Conservation (phyloP, 2,329 filamentous ascomycete species). For the Endocalyx cinctus region DNA sequence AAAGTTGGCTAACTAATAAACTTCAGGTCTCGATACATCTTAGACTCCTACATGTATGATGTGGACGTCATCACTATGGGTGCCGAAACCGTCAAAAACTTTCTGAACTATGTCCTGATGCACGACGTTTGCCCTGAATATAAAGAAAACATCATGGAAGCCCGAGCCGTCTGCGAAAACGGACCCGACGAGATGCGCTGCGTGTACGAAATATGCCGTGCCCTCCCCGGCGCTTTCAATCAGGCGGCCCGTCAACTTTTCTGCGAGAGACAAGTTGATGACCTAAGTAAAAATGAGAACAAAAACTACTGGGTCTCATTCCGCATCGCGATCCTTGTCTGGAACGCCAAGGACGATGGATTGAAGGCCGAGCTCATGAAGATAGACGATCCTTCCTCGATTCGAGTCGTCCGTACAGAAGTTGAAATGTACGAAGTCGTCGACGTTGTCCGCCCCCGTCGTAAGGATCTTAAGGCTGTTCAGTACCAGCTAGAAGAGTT, state of each 20-base stretch:
- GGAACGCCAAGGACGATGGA: conserved; percentile 21
- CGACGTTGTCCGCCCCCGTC: conserved; percentile 36
- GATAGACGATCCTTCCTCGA: conserved; percentile 20
- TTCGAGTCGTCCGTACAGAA: conserved; percentile 40
- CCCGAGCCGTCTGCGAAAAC: conserved; percentile 60
- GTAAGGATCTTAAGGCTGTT: conserved; percentile 11
- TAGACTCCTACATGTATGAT: conserved; percentile 52
- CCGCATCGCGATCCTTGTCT: conserved; percentile 35
- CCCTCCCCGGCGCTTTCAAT: conserved; percentile 77
- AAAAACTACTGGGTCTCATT: conserved; percentile 38
- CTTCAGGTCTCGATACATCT: conserved; percentile 50
- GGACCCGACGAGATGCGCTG: conserved; percentile 65
- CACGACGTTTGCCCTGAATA: conserved; percentile 88
- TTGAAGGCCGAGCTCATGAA: conserved; percentile 24
- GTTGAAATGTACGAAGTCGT: conserved; percentile 59
- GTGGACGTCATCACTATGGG: conserved; percentile 51
- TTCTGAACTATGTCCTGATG: conserved; percentile 79
- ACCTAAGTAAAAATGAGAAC: conserved; percentile 28
- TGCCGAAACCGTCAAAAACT: conserved; percentile 71
- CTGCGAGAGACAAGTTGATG: conserved; percentile 32
- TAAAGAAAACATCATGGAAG: conserved; percentile 58
- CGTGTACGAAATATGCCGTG: conserved; percentile 43
- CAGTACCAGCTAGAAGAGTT: conserved; percentile 12
- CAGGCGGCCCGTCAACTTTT: conserved; percentile 67
- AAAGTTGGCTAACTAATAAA: conserved; percentile 9